Percentiles rank a stretch among this genome's conserved stretches.
Conservation (phyloP, 257 asterid genomes). For the Catharanthus roseus region DNA sequence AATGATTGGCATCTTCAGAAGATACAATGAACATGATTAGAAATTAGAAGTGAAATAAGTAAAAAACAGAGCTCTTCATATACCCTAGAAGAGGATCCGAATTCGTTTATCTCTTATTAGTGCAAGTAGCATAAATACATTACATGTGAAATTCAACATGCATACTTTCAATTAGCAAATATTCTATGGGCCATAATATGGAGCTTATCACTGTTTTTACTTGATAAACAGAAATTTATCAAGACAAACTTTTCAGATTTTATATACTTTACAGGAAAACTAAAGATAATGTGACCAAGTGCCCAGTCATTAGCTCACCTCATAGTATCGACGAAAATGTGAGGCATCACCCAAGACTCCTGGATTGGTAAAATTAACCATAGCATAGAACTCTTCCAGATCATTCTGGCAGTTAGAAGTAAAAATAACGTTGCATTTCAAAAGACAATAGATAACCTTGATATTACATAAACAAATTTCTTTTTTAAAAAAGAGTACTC, state of each 20-base stretch:
- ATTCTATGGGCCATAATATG: not conserved
- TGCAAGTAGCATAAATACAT: not conserved
- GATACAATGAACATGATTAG: conserved; percentile 13
- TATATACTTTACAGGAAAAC: not conserved
- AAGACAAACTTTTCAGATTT: not conserved
- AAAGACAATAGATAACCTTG: conserved; percentile 12
- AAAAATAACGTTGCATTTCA: conserved; percentile 12
- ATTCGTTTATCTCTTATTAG: not conserved
- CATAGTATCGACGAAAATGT: conserved; percentile 85
- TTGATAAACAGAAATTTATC: not conserved
- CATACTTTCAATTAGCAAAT: not conserved
- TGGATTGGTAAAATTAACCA: conserved; percentile 95
- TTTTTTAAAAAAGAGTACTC: conserved; percentile 13
- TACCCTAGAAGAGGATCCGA: not conserved
- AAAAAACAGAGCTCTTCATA: not conserved
- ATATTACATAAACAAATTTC: conserved; percentile 6
- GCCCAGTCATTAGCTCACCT: conserved; percentile 46
- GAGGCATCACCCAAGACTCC: conserved; percentile 90
- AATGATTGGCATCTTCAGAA: conserved; percentile 68
- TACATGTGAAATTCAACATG: not conserved
- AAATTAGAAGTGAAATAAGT: not conserved
- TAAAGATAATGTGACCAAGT: not conserved
- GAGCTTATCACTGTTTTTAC: not conserved
- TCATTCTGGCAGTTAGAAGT: conserved; percentile 56
- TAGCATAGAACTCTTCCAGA: conserved; percentile 95